phyloP scores from a whole-genome alignment of 768 basidiomycete genomes.

The Termitomyces sp. region DNA sequence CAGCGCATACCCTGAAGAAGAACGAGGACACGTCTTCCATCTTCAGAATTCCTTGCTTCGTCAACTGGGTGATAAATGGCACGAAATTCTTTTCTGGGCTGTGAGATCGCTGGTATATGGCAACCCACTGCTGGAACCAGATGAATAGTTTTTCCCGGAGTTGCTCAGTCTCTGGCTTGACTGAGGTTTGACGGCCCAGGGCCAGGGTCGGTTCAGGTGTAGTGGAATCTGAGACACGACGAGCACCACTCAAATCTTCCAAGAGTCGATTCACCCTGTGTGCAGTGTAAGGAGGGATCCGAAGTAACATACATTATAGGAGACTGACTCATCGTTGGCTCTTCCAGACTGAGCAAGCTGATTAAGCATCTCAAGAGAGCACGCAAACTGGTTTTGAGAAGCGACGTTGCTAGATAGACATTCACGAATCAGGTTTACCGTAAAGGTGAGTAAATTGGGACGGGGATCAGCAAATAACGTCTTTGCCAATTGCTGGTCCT shows the following conservation, averaged over 20 bases:
- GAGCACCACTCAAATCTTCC: constrained; percentile 74
- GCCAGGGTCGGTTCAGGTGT: constrained; percentile 28
- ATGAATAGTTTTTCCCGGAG: constrained; percentile 69
- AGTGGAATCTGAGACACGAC: constrained; percentile 40
- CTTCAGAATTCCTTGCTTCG: constrained; percentile 94
- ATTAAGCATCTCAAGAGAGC: constrained; percentile 74
- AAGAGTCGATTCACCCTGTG: constrained; percentile 64
- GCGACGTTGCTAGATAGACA: constrained; percentile 78
- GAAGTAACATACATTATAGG: neutral
- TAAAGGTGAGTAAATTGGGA: constrained; percentile 73
- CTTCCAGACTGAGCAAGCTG: constrained; percentile 72
- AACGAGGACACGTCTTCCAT: constrained; percentile 95
- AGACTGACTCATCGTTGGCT: constrained; percentile 80
- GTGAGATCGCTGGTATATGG: constrained; percentile 85
- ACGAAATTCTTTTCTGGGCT: constrained; percentile 95
- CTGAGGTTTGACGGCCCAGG: constrained; percentile 38
- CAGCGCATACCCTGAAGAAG: constrained; percentile 97
- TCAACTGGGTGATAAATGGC: constrained; percentile 93
- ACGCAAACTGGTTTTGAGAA: constrained; percentile 72
- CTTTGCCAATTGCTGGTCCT: constrained; percentile 90
- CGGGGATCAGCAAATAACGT: constrained; percentile 75
- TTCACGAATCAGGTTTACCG: constrained; percentile 79
- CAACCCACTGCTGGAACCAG: constrained; percentile 95
- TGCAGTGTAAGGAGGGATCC: neutral
- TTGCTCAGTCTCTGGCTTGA: constrained; percentile 69